Conservation (phyloP, 495 filamentous ascomycete genomes). For the Letharia columbiana region DNA sequence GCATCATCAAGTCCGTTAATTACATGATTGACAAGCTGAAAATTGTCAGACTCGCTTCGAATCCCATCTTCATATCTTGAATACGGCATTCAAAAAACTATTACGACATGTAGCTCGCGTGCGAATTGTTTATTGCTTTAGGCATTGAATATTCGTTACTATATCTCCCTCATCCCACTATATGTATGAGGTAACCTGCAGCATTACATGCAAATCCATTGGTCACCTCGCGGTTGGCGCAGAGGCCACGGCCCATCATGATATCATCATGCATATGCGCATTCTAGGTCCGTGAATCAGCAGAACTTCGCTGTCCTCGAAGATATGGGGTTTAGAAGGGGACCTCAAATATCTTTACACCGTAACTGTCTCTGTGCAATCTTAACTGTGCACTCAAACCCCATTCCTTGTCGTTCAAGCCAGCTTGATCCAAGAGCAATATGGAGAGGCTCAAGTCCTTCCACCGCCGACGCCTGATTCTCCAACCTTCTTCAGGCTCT, state of each 20-base stretch:
- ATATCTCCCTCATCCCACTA: too few relatives aligned
- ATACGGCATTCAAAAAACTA: too few relatives aligned
- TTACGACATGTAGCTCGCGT: too few relatives aligned
- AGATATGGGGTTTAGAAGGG: neutral
- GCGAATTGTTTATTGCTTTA: too few relatives aligned
- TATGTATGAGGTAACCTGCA: neutral
- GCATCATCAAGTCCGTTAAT: too few relatives aligned
- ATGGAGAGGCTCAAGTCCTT: neutral
- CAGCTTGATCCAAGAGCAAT: neutral
- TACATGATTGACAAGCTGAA: too few relatives aligned
- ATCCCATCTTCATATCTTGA: too few relatives aligned
- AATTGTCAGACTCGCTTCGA: too few relatives aligned
- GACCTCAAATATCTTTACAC: neutral
- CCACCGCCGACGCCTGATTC: neutral
- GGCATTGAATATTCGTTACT: too few relatives aligned
- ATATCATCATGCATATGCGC: neutral
- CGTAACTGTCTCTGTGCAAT: neutral
- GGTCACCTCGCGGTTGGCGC: neutral
- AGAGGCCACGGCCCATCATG: neutral
- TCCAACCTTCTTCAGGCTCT: neutral
- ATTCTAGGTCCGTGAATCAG: neutral
- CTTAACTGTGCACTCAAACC: neutral
- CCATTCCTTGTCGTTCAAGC: too few relatives aligned
- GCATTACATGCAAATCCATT: neutral
- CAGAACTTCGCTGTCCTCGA: neutral